Conservation (phyloP, 2,329 filamentous ascomycete genomes). For the Phialocephala sp. region DNA sequence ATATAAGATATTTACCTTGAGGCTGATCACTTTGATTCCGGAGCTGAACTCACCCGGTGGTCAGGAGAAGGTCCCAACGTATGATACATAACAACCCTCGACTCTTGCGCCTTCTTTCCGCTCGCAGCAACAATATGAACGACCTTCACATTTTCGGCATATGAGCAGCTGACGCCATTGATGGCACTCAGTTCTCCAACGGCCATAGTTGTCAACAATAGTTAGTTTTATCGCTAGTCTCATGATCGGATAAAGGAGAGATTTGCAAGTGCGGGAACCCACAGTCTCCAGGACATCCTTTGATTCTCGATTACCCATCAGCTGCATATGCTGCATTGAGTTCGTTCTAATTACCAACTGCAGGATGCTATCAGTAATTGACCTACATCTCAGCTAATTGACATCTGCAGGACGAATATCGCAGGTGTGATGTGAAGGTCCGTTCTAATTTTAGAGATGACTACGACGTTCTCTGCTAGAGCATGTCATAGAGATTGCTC, state of each 20-base stretch:
- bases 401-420: too few relatives aligned
- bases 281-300: conserved; percentile 48
- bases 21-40: too few relatives aligned
- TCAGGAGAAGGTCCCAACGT: conserved; percentile 62
- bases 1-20: too few relatives aligned
- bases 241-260: neutral
- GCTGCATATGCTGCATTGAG: conserved; percentile 52
- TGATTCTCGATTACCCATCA: conserved; percentile 58
- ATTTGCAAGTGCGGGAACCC: too few relatives aligned
- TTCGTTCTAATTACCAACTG: conserved; percentile 44
- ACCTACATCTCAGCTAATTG: too few relatives aligned
- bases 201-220: conserved; percentile 55
- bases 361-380: neutral
- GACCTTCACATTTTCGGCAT: conserved; percentile 60
- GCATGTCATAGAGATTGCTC: too few relatives aligned
- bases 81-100: conserved; percentile 61
- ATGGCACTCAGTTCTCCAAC: conserved; percentile 61
- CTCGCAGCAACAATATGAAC: conserved; percentile 62
- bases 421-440: too few relatives aligned
- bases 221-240: neutral
- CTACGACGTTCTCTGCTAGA: too few relatives aligned
- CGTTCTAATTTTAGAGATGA: too few relatives aligned
- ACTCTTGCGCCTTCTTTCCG: conserved; percentile 49
- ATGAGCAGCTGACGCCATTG: conserved; percentile 64
- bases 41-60: conserved; percentile 4